These are phyloP conservation scores for Chlamydomonas sp. DNA, from an alignment of 139 green algal genomes.

Conservation along the genomic window DNA sequence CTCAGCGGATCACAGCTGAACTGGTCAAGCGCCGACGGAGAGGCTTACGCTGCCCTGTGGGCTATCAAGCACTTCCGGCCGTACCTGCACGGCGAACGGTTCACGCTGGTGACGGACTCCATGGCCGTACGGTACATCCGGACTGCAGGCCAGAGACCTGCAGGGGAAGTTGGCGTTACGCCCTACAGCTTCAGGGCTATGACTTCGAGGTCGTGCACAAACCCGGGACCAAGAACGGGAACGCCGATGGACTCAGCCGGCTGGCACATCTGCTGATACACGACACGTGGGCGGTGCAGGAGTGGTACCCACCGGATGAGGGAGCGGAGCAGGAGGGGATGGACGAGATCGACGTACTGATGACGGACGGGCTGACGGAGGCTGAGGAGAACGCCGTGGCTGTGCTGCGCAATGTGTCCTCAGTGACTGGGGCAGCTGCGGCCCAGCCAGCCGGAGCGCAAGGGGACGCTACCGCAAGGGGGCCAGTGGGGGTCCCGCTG, in stretches of 20 bases:
- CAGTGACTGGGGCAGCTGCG: no score
- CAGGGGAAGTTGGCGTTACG: conserved; percentile 35
- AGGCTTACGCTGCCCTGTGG: conserved; percentile 31
- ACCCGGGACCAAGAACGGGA: not conserved
- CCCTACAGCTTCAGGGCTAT: conserved; percentile 31
- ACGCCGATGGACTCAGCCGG: conserved; percentile 33
- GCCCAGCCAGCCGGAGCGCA: no score
- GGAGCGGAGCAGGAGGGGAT: not conserved
- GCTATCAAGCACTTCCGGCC: conserved; percentile 21
- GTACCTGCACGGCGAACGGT: conserved; percentile 35
- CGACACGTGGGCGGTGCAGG: not conserved
- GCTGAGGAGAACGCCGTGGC: no score
- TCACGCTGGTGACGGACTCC: conserved; percentile 43
- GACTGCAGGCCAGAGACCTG: conserved; percentile 1
- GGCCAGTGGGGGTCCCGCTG: no score
- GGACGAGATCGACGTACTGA: no score
- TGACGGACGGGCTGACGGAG: no score
- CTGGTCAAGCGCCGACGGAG: conserved; percentile 41
- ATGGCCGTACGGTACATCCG: conserved; percentile 5
- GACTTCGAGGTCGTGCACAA: conserved; percentile 33
- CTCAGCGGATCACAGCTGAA: conserved; percentile 1
- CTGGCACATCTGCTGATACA: not conserved
- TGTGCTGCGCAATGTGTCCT: no score
- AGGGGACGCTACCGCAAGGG: no score
- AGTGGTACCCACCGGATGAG: not conserved